A percentile compares a stretch with the other conserved stretches of the same genome.
Evolutionary conservation across 768 basidiomycete species (phyloP).

Genomic region (Cantharellus cinnabarinus): DNA sequence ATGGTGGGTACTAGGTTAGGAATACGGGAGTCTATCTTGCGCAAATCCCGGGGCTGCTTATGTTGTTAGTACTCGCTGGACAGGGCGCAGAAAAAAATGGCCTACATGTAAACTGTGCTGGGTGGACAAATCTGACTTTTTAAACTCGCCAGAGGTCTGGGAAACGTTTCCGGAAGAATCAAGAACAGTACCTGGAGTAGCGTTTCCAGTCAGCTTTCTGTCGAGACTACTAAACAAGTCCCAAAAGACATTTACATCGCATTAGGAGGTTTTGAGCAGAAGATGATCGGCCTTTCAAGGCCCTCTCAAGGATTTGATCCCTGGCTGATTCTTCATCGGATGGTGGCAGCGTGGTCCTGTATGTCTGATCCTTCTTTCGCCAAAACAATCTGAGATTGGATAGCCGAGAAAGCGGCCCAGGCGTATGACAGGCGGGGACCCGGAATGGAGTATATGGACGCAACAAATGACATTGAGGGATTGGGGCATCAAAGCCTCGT

Average conservation of each 20-base stretch:
- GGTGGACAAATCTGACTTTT: slow-evolving; percentile 68
- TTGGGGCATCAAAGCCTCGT: no score
- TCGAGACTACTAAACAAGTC: slow-evolving; percentile 66
- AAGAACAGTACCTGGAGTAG: slow-evolving; percentile 51
- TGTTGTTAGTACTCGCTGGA: neutral
- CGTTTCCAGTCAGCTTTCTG: slow-evolving; percentile 58
- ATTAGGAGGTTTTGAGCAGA: slow-evolving; percentile 35
- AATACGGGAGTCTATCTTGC: slow-evolving; percentile 87
- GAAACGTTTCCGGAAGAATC: slow-evolving; percentile 70
- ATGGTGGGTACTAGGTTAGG: slow-evolving; percentile 93
- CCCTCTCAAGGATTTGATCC: slow-evolving; percentile 58
- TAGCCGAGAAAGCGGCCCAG: no score
- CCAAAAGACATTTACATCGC: slow-evolving; percentile 55
- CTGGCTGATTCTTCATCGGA: slow-evolving; percentile 41
- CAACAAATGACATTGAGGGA: no score
- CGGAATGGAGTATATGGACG: no score
- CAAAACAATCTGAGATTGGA: neutral
- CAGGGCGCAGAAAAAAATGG: neutral
- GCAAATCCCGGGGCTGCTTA: slow-evolving; percentile 71
- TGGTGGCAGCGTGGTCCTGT: neutral
- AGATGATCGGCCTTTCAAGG: slow-evolving; percentile 72
- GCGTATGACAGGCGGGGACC: no score
- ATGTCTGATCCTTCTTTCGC: neutral
- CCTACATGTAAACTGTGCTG: slow-evolving; percentile 83
- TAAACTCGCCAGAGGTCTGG: slow-evolving; percentile 76